Base-by-base conservation (phyloP, 1,139 yeast species). In the Saccharomyces hybrid region DNA sequence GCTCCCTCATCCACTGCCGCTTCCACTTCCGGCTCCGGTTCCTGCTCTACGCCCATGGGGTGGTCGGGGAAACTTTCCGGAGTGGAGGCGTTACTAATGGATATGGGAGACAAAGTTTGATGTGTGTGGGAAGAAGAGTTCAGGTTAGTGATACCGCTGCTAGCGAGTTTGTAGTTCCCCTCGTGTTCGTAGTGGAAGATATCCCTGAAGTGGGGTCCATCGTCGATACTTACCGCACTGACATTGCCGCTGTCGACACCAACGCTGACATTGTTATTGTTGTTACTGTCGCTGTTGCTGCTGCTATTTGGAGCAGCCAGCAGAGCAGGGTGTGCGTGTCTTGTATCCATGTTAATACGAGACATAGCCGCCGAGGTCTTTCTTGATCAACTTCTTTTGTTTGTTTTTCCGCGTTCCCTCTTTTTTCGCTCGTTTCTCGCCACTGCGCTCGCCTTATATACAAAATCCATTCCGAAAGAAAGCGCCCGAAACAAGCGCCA, bases 21-120 rank as follows among this genome's bases (percentile, higher is more conserved):
- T 32, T 55, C 57, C 34, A 47, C 47, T 41, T 41, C 53, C 25
- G 55, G 55, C 34, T 54, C 53, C 11, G 52, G 54, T 38, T 52
- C 49, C 28, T 23, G 48, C 11, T 44, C 50, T 32, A 23, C 1
- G 44, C 41, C 41, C 19, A 48, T 3, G 6, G 48, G 5, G 32
- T 25, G 23, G 5, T 32, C 46, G 47, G 23, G 31, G 19, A 16
- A 31, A 27, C 46, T 49, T 46, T 51, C 53, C 27, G 38, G 28
- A 31, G 50, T 23, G 41, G 19, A 34, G n/a, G 38, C 48, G 16
- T 50, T 47, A 19, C 44, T 38, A 16, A 38, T 38, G 44, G 44
- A 38, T 38, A 38, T 38, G 44, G 44, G 44, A 38, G 44, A 38
- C 44, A 38, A 38, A 38, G 44, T 38, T 38, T 38, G 44, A 16